Percentiles rank a stretch among this genome's conserved stretches.
phyloP scores from a whole-genome alignment of 768 basidiomycete species.

The Tulasnella sp. region DNA sequence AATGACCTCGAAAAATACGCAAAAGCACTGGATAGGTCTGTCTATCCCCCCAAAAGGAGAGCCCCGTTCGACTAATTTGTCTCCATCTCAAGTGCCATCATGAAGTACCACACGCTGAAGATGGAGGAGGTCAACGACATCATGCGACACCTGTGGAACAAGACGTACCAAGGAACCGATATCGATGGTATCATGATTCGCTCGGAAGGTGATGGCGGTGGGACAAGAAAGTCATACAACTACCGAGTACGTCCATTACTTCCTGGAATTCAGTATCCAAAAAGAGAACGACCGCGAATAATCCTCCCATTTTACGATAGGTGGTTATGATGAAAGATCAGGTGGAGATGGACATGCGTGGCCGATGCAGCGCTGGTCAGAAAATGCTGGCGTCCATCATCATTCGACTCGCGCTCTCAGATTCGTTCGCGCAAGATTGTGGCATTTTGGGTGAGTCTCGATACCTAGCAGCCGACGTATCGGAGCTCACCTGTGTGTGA shows the following conservation, averaged over 20 bases:
- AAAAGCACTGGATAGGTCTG: constrained; percentile 93
- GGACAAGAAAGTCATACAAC: constrained; percentile 88
- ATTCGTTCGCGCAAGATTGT: constrained; percentile 96
- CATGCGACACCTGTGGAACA: constrained; percentile 96
- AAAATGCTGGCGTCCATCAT: constrained; percentile 98
- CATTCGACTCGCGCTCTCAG: constrained; percentile 92
- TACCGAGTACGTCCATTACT: constrained; percentile 56
- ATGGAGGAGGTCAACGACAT: constrained; percentile 99
- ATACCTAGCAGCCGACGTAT: too few relatives aligned
- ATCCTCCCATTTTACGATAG: constrained; percentile 35
- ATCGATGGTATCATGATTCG: constrained; percentile 96
- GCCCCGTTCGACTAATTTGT: background rate
- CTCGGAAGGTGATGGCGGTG: constrained; percentile 85
- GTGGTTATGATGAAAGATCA: constrained; percentile 99
- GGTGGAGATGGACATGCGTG: constrained; percentile 99
- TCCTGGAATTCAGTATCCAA: background rate
- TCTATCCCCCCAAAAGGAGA: background rate
- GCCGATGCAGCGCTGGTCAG: constrained; percentile 95
- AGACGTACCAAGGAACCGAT: constrained; percentile 98
- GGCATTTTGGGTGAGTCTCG: constrained; percentile 55
- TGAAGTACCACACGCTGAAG: constrained; percentile 95
- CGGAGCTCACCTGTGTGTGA: background rate
- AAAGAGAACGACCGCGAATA: background rate
- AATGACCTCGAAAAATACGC: constrained; percentile 95
- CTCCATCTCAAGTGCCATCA: constrained; percentile 65